A percentile compares a stretch with the other conserved stretches of the same genome.
These are phyloP conservation scores for Parachlorella kessleri DNA, from an alignment of 139 green algal species.

Conservation along the genomic window DNA sequence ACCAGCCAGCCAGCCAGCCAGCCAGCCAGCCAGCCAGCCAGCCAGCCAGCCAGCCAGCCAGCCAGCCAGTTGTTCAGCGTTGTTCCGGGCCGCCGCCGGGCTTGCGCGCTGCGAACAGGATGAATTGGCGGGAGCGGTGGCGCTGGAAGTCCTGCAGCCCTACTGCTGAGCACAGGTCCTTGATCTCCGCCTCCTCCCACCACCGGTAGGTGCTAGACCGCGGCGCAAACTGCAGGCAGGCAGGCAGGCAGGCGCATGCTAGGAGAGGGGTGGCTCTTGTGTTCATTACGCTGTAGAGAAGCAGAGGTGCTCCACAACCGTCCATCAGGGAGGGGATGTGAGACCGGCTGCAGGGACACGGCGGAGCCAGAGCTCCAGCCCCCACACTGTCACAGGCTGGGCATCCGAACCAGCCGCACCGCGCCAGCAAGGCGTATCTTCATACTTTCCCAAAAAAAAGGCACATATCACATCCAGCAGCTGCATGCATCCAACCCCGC, in stretches of 20 bases:
- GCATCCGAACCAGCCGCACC: too few relatives aligned
- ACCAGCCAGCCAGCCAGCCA: background rate
- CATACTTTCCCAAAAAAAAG: too few relatives aligned
- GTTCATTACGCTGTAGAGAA: background rate
- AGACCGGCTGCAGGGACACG: background rate
- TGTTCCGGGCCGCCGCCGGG: constrained; percentile 28
- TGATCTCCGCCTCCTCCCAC: constrained; percentile 88
- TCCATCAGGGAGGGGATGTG: background rate
- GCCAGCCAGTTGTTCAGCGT: background rate
- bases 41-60: too few relatives aligned
- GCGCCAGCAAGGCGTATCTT: too few relatives aligned
- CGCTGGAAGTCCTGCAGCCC: constrained; percentile 70
- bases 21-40: background rate
- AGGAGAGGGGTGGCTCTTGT: background rate
- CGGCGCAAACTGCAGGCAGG: background rate
- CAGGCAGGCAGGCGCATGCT: background rate
- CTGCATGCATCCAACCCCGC: too few relatives aligned
- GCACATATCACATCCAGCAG: too few relatives aligned
- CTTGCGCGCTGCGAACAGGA: constrained; percentile 88
- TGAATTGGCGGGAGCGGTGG: constrained; percentile 71
- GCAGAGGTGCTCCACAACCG: background rate
- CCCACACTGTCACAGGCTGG: too few relatives aligned
- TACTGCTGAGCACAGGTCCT: constrained; percentile 64
- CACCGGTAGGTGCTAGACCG: constrained; percentile 52
- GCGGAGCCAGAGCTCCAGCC: too few relatives aligned